Conservation (phyloP, 2,329 filamentous ascomycete genomes). For the Coniochaeta prunicola region DNA sequence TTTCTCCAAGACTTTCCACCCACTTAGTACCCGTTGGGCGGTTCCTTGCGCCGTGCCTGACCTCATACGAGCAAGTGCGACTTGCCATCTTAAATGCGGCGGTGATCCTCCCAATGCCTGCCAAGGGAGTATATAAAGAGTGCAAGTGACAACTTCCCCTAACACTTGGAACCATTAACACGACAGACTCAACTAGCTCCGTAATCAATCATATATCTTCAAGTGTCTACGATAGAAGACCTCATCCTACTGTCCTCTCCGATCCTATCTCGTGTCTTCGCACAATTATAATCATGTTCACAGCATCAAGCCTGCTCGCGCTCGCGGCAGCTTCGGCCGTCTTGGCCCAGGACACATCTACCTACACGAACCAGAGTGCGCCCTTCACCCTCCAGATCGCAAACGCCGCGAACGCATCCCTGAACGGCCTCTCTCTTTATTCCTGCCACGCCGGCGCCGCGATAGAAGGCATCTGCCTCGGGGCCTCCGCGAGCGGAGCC, state of each 20-base stretch:
- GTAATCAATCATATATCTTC: background rate
- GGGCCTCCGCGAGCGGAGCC: slow-evolving; percentile 7
- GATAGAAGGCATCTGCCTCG: slow-evolving; percentile 23
- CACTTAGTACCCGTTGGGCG: background rate
- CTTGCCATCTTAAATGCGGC: background rate
- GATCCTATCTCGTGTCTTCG: background rate
- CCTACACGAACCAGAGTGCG: slow-evolving; percentile 15
- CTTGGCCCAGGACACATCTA: slow-evolving; percentile 20
- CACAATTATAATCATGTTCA: background rate
- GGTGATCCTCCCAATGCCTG: background rate
- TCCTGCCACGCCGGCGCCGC: slow-evolving; percentile 27
- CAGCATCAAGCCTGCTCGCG: slow-evolving; percentile 17
- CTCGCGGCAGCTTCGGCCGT: slow-evolving; percentile 16
- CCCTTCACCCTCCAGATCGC: slow-evolving; percentile 25
- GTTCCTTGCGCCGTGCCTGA: background rate
- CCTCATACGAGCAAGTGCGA: background rate
- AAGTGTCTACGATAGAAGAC: background rate
- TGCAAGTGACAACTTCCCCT: background rate
- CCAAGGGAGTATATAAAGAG: background rate
- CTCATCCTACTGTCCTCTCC: background rate
- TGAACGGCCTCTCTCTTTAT: slow-evolving; percentile 23
- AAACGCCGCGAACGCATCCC: slow-evolving; percentile 15
- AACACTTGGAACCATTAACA: background rate
- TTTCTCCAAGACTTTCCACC: background rate
- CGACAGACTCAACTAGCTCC: background rate